Evolutionary conservation across 2,329 filamentous ascomycete genomes (phyloP).

Genomic region (Xylaria sp.): DNA sequence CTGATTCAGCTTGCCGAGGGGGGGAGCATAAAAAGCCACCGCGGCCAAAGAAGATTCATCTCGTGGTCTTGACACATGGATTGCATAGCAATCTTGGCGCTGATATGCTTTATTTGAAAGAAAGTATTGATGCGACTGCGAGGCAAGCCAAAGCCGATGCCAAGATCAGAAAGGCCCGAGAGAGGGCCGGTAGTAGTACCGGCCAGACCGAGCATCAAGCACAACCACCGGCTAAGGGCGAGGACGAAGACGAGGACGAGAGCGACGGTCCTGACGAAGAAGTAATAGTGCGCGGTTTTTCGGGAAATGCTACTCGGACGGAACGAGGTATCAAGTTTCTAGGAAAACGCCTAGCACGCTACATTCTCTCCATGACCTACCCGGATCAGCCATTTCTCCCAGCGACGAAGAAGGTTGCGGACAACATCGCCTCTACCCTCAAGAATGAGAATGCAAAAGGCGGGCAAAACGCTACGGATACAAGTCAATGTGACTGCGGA

Average conservation of each 20-base stretch:
- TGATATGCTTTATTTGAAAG: constrained; percentile 97
- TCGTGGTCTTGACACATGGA: constrained; percentile 93
- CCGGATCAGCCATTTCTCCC: constrained; percentile 92
- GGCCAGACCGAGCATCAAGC: constrained; percentile 32
- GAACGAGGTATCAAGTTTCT: constrained; percentile 97
- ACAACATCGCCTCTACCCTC: constrained; percentile 55
- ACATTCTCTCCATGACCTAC: constrained; percentile 88
- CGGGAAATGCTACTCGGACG: constrained; percentile 88
- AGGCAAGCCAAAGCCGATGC: constrained; percentile 77
- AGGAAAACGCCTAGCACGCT: constrained; percentile 92
- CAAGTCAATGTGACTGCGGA: constrained; percentile 49
- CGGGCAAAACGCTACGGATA: constrained; percentile 69
- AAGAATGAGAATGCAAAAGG: constrained; percentile 54
- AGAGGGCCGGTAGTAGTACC: constrained; percentile 53
- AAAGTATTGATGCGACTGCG: constrained; percentile 89
- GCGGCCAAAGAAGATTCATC: constrained; percentile 82
- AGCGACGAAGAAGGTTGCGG: constrained; percentile 60
- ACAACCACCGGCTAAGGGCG: constrained; percentile 10
- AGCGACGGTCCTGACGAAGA: constrained; percentile 77
- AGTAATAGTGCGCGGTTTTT: constrained; percentile 88
- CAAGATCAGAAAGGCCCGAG: constrained; percentile 66
- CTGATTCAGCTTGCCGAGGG: constrained; percentile 40
- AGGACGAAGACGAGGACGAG: constrained; percentile 44
- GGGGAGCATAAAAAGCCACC: constrained; percentile 44
- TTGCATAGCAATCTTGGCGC: constrained; percentile 94